Evolutionary conservation across 352 stramenopile species (phyloP), one percentile per base, ranked within the genome.

Genomic region (Peronosclerospora sorghi): DNA sequence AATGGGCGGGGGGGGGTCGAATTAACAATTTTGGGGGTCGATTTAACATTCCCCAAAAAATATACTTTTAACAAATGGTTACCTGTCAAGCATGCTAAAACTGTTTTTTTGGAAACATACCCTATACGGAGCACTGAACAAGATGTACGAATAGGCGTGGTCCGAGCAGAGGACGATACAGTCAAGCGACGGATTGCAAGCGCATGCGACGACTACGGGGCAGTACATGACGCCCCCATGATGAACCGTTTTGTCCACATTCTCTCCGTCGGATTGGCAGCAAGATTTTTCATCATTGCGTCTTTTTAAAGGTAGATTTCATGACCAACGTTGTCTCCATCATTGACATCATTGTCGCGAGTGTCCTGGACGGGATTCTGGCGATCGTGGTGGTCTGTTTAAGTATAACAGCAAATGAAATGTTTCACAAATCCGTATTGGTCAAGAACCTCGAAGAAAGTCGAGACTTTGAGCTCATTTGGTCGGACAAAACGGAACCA

Each of bases 271-370:
- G 67, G 83, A 83, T 83, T 15, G 72, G 65, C 19, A 51, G 79
- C 13, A 62, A 79, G 38, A 79, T 84, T 45, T 79, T 84, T 39
- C 54, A 73, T 15, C 59, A 83, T 23, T 64, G 70, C 26, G 60
- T 83, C 21, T 51, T 62, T 40, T 76, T 82, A 35, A 70, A 68
- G 10, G 62, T 51, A 2, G 59, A 75, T 39, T 60, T 70, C 26
- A 46, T 82, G 21, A 70, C 54, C 5, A 84, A 80, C 34, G 45
- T 82, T 30, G 88, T 82, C 26, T 96, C 96, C 52, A 95, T 96
- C 83, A 97, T 97, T 43, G 88, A 84, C 49, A 96, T 98, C 45
- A 96, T 97, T 41, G 86, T 97, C 1, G 90, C 90, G n/a, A 96
- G 96, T 53, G 86, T 97, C 10, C 90, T 89, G 0, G 83, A 97